Evolutionary conservation across 352 stramenopile genomes (phyloP).

Genomic region (Phytophthora agathidicida): DNA sequence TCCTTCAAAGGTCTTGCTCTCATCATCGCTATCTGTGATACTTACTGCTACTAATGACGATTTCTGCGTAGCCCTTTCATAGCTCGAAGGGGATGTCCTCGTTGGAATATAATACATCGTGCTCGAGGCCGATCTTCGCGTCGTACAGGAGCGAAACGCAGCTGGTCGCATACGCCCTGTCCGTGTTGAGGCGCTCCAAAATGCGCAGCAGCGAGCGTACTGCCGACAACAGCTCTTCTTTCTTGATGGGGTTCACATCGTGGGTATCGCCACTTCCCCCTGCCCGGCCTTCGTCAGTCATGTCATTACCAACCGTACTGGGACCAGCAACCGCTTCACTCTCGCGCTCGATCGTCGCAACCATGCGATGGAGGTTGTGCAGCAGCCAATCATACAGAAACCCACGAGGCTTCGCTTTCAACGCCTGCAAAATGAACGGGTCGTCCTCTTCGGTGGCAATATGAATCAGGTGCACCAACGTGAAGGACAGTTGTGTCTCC

Average conservation of each 20-base stretch:
- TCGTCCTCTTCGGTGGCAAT: conserved; percentile 80
- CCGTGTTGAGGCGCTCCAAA: conserved; percentile 60
- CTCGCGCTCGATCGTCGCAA: conserved; percentile 66
- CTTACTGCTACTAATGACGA: conserved; percentile 24
- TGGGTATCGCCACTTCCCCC: conserved; percentile 61
- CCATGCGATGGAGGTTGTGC: conserved; percentile 88
- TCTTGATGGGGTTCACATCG: conserved; percentile 84
- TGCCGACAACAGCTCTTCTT: conserved; percentile 79
- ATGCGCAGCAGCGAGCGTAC: conserved; percentile 79
- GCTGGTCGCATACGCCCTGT: conserved; percentile 65
- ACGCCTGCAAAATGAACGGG: conserved; percentile 62
- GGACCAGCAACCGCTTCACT: conserved; percentile 25
- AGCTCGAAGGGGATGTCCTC: conserved; percentile 85
- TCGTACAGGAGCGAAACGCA: conserved; percentile 85
- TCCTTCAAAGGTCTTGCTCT: conserved; percentile 18
- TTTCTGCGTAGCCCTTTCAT: conserved; percentile 34
- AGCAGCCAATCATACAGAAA: conserved; percentile 92
- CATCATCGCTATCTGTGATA: conserved; percentile 16
- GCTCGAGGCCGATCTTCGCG: conserved; percentile 83
- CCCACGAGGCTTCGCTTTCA: conserved; percentile 64
- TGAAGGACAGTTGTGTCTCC: conserved; percentile 88
- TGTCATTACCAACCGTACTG: conserved; percentile 35
- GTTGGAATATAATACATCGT: conserved; percentile 81
- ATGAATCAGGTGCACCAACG: conserved; percentile 82
- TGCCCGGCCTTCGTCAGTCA: conserved; percentile 25